Percentiles rank a stretch among this genome's conserved stretches.
phyloP scores from a whole-genome alignment of 768 basidiomycete genomes.

The Pisolithus tinctorius region DNA sequence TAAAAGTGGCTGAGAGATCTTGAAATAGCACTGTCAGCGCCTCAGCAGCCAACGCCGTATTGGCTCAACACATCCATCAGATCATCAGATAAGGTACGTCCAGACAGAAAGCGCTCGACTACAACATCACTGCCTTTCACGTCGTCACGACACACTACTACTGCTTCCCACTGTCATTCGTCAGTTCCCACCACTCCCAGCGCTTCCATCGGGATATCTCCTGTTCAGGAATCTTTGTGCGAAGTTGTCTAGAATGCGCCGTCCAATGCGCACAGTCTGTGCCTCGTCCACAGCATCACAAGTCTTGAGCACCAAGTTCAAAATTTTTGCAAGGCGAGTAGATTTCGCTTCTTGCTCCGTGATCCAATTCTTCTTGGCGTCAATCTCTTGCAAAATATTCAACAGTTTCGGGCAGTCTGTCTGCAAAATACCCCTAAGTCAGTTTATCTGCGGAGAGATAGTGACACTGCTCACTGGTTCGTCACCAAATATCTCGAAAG shows the following conservation, averaged over 20 bases:
- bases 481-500: slow-evolving; percentile 14
- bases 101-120: too few species aligned
- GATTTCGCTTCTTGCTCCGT: slow-evolving; percentile 11
- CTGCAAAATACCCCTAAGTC: not conserved
- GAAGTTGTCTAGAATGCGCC: slow-evolving; percentile 15
- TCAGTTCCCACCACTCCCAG: not conserved
- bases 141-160: too few species aligned
- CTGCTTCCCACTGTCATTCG: too few species aligned
- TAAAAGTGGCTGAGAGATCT: too few species aligned
- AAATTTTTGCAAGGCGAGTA: slow-evolving; percentile 5
- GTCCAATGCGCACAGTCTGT: slow-evolving; percentile 8
- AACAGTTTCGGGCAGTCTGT: slow-evolving; percentile 11
- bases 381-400: slow-evolving; percentile 14
- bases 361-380: slow-evolving; percentile 14
- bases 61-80: too few species aligned
- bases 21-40: too few species aligned
- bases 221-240: slow-evolving; percentile 14
- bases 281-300: not conserved
- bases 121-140: too few species aligned
- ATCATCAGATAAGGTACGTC: too few species aligned
- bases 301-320: not conserved
- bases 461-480: slow-evolving; percentile 8
- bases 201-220: not conserved
- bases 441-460: not conserved
- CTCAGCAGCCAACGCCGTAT: too few species aligned